Percentiles rank a stretch among this genome's conserved stretches.
phyloP scores from a whole-genome alignment of 208 protist species.

The Leishmania mexicana region DNA sequence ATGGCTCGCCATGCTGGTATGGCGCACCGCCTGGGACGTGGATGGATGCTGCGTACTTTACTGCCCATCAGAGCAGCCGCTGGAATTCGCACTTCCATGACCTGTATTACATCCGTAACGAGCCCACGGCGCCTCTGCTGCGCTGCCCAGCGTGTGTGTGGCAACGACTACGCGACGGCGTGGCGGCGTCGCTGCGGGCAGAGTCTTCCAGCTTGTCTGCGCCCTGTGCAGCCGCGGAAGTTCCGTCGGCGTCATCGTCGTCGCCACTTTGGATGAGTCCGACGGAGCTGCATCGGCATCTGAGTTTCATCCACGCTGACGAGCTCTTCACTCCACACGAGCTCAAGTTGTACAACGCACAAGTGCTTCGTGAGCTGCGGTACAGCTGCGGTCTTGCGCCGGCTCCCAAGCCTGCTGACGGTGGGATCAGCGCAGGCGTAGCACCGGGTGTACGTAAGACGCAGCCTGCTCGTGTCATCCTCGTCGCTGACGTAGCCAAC shows the following conservation, averaged over 20 bases:
- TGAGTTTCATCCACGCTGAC: constrained; percentile 64
- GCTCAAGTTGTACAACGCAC: constrained; percentile 52
- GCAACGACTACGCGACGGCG: not conserved
- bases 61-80: not conserved
- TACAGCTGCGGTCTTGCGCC: constrained; percentile 23
- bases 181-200: not conserved
- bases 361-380: constrained; percentile 35
- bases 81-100: constrained; percentile 33
- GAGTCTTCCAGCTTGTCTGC: not conserved
- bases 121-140: constrained; percentile 39
- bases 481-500: constrained; percentile 80
- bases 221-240: not conserved
- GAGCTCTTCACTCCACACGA: constrained; percentile 46
- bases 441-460: constrained; percentile 1
- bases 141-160: constrained; percentile 41
- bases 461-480: constrained; percentile 41
- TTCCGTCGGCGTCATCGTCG: not conserved
- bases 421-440: not conserved
- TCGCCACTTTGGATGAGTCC: constrained; percentile 35
- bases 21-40: constrained; percentile 23
- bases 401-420: not conserved
- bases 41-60: constrained; percentile 35
- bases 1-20: constrained; percentile 18
- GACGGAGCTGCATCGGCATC: constrained; percentile 51
- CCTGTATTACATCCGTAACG: constrained; percentile 16